phyloP scores from a whole-genome alignment of 208 protist genomes.

The Trypanosoma rangeli region DNA sequence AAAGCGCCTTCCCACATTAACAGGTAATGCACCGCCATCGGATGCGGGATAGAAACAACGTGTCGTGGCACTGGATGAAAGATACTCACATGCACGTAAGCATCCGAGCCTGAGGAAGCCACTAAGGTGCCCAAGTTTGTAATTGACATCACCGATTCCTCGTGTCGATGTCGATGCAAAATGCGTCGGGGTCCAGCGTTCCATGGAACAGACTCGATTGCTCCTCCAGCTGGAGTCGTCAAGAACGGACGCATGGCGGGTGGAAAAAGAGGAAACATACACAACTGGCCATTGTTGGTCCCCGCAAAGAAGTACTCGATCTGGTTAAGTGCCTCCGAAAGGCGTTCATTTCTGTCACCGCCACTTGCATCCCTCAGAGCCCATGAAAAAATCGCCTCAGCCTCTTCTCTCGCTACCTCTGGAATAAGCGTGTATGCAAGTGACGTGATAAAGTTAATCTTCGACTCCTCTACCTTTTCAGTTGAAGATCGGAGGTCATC shows the following conservation, averaged over 20 bases:
- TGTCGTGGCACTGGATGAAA: slow-evolving; percentile 53
- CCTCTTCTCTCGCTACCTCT: slow-evolving; percentile 22
- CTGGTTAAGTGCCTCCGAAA: slow-evolving; percentile 40
- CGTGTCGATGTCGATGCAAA: slow-evolving; percentile 57
- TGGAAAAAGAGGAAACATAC: slow-evolving; percentile 61
- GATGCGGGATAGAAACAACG: slow-evolving; percentile 50
- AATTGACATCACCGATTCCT: slow-evolving; percentile 51
- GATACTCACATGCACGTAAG: slow-evolving; percentile 51
- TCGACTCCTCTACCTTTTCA: slow-evolving; percentile 25
- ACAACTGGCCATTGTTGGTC: slow-evolving; percentile 61
- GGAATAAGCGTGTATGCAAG: slow-evolving; percentile 68
- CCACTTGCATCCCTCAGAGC: slow-evolving; percentile 18
- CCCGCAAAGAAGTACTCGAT: slow-evolving; percentile 83
- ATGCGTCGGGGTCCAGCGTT: slow-evolving; percentile 50
- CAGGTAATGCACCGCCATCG: slow-evolving; percentile 38
- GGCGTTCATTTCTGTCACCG: background rate
- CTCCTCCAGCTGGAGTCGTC: background rate
- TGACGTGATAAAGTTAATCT: slow-evolving; percentile 47
- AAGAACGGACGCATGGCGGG: slow-evolving; percentile 33
- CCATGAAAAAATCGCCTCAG: slow-evolving; percentile 43
- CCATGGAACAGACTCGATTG: slow-evolving; percentile 13
- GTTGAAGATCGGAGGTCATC: slow-evolving; percentile 9
- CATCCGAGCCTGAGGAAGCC: slow-evolving; percentile 43
- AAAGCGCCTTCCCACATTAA: slow-evolving; percentile 68
- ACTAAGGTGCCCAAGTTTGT: slow-evolving; percentile 54